phyloP scores from a whole-genome alignment of 2,329 filamentous ascomycete genomes.

The Calycina herbarum region DNA sequence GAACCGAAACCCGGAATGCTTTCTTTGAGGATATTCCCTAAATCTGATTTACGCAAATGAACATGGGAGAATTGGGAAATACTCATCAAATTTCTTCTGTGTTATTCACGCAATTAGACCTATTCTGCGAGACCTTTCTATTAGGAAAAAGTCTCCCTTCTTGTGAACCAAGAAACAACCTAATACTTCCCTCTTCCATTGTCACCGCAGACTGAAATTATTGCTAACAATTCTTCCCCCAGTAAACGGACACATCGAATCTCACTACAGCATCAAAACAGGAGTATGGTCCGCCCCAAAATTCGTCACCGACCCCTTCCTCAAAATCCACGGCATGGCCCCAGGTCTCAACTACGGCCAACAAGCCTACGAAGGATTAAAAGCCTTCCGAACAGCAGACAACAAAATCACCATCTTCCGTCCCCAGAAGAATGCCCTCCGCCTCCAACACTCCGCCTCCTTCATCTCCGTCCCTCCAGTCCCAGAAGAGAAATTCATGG shows the following conservation, averaged over 20 bases:
- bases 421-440: conserved; percentile 77
- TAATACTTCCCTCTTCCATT: not conserved
- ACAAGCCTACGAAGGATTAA: conserved; percentile 97
- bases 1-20: not conserved
- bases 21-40: conserved; percentile 17
- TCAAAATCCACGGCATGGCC: conserved; percentile 92
- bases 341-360: conserved; percentile 96
- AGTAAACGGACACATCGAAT: conserved; percentile 96
- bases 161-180: not conserved
- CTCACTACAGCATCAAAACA: conserved; percentile 72
- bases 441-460: conserved; percentile 80
- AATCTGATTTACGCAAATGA: conserved; percentile 9
- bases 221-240: conserved; percentile 15
- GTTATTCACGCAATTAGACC: not conserved
- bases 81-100: not conserved
- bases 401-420: conserved; percentile 81
- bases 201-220: not conserved
- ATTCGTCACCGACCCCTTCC: conserved; percentile 80
- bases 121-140: too few species aligned
- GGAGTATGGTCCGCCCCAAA: conserved; percentile 75
- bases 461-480: conserved; percentile 83
- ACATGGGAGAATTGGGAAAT: not conserved
- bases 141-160: too few species aligned
- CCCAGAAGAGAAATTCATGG: conserved; percentile 73
- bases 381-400: conserved; percentile 83